A percentile compares a stretch with the other conserved stretches of the same genome.
phyloP scores from a whole-genome alignment of 2,329 filamentous ascomycete genomes.

The Aspergillus candidus region DNA sequence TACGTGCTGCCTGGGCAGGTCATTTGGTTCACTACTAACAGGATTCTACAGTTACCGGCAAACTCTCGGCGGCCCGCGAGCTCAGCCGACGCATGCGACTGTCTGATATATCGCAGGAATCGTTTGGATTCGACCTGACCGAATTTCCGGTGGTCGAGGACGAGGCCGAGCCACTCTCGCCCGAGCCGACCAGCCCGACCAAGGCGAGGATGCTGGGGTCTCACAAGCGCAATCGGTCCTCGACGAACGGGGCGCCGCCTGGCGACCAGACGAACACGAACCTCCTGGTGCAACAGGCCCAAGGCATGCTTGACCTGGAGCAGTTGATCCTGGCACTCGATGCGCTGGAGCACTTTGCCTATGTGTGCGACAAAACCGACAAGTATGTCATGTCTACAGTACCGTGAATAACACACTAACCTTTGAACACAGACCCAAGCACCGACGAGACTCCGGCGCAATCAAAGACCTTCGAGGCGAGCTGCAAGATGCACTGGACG shows the following conservation, averaged over 20 bases:
- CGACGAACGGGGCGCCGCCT: constrained; percentile 22
- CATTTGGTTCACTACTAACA: constrained; percentile 2
- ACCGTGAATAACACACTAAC: constrained; percentile 11
- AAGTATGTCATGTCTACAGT: constrained; percentile 27
- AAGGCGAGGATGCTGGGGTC: constrained; percentile 24
- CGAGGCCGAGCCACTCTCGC: constrained; percentile 17
- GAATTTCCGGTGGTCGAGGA: constrained; percentile 21
- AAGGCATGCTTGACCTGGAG: constrained; percentile 64
- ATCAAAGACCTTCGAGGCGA: constrained; percentile 49
- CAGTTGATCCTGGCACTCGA: constrained; percentile 60
- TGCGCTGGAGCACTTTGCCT: constrained; percentile 60
- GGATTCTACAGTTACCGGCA: constrained; percentile 21
- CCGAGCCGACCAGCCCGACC: constrained; percentile 27
- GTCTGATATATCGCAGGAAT: constrained; percentile 40
- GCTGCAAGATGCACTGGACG: constrained; percentile 51
- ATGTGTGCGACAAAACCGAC: constrained; percentile 44
- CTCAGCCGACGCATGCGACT: constrained; percentile 48
- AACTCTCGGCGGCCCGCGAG: constrained; percentile 50
- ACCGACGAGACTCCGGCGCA: constrained; percentile 28
- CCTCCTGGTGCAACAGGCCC: constrained; percentile 43
- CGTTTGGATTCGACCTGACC: constrained; percentile 35
- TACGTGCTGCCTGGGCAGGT: constrained; percentile 47
- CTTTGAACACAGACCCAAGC: constrained; percentile 19
- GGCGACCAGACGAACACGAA: constrained; percentile 17
- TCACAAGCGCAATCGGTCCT: constrained; percentile 24